Evolutionary conservation across 1,284 basidiomycete species (phyloP).

Genomic region (Exobasidium cylindrosporum): DNA sequence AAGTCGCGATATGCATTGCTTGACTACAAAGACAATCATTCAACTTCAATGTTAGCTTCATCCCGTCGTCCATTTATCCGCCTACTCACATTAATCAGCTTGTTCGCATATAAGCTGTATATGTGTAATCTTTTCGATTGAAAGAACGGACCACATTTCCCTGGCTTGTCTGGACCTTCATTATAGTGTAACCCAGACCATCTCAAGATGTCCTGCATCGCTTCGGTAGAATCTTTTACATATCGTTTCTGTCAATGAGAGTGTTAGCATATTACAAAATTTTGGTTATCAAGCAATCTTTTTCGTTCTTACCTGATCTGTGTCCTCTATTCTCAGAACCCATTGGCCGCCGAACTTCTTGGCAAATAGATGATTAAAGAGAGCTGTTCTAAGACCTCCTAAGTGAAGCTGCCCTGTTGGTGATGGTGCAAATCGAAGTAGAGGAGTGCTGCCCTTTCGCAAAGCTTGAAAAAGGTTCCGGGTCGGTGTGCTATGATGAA

Average conservation of each 20-base stretch:
- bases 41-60: too few species aligned
- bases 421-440: conserved; percentile 87
- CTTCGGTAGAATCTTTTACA: conserved; percentile 79
- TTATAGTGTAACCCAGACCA: conserved; percentile 95
- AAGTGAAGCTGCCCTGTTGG: conserved; percentile 92
- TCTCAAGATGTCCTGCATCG: conserved; percentile 70
- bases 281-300: too few species aligned
- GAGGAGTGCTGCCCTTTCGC: background rate
- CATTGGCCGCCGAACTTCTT: conserved; percentile 77
- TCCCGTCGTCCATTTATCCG: too few species aligned
- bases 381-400: conserved; percentile 89
- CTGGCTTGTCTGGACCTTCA: conserved; percentile 68
- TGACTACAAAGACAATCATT: too few species aligned
- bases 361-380: conserved; percentile 88
- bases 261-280: too few species aligned
- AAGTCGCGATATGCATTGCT: background rate
- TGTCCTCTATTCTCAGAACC: conserved; percentile 92
- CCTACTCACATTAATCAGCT: conserved; percentile 73
- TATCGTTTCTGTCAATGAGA: conserved; percentile 64
- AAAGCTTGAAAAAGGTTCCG: too few species aligned
- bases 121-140: conserved; percentile 84
- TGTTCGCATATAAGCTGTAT: conserved; percentile 71
- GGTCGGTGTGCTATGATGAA: too few species aligned
- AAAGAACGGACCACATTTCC: conserved; percentile 36
- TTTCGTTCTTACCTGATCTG: conserved; percentile 64